Evolutionary conservation across 176 grass and related monocot species (phyloP).

Genomic region (barley (Hordeum vulgare)): DNA sequence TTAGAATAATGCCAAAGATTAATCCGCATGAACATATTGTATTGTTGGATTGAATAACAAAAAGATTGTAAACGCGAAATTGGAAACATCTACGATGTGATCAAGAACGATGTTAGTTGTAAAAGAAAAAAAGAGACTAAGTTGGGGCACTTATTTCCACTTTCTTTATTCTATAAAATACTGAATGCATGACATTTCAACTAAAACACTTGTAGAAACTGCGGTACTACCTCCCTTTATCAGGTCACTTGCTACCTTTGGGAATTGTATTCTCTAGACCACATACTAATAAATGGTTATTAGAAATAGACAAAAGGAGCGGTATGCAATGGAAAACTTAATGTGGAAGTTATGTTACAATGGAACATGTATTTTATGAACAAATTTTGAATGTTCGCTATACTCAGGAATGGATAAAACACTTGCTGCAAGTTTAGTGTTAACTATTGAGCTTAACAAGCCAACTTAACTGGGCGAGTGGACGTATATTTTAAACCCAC

Average conservation of each 20-base stretch:
- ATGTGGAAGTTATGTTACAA: not conserved
- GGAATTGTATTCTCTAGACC: not conserved
- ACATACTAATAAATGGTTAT: not conserved
- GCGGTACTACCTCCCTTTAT: too few species aligned
- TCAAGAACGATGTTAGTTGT: not conserved
- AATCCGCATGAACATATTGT: not conserved
- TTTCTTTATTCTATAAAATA: not conserved
- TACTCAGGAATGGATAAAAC: not conserved
- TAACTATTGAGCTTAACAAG: slow-evolving; percentile 2
- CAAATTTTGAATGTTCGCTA: not conserved
- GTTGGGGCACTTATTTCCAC: not conserved
- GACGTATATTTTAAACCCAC: not conserved
- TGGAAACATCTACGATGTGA: not conserved
- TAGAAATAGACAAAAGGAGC: not conserved
- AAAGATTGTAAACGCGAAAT: not conserved
- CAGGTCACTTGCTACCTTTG: not conserved
- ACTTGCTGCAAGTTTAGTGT: not conserved
- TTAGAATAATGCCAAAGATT: not conserved
- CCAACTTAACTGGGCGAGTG: not conserved
- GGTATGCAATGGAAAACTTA: not conserved
- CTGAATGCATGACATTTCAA: not conserved
- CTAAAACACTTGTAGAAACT: too few species aligned
- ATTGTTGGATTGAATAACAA: not conserved
- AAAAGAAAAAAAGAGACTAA: not conserved
- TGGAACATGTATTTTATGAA: not conserved